These are phyloP conservation scores for Emergomyces orientalis DNA, from an alignment of 2,329 filamentous ascomycete species.

Conservation along the genomic window DNA sequence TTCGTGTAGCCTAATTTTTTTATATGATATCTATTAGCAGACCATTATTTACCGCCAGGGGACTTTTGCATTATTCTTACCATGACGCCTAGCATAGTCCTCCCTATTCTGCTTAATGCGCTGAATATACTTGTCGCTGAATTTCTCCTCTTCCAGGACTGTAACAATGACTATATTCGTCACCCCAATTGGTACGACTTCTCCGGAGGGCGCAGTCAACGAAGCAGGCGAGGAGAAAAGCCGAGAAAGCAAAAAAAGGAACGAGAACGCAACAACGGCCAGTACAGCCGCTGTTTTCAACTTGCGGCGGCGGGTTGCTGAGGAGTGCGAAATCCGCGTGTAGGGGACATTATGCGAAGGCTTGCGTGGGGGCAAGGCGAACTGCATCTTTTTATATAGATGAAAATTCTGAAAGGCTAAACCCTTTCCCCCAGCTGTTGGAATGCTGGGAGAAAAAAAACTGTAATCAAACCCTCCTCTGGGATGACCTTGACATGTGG, in stretches of 20 bases:
- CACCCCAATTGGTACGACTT: conserved; percentile 26
- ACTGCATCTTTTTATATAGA: conserved; percentile 57
- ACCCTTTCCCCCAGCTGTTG: neutral
- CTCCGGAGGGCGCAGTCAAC: conserved; percentile 15
- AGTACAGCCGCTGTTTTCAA: conserved; percentile 51
- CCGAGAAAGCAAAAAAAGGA: conserved; percentile 53
- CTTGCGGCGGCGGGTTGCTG: conserved; percentile 49
- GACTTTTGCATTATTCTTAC: conserved; percentile 41
- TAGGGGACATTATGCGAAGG: conserved; percentile 67
- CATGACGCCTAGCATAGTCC: conserved; percentile 76
- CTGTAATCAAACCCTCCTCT: conserved; percentile 1
- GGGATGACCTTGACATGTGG: neutral
- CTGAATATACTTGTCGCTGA: conserved; percentile 58
- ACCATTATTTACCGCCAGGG: neutral
- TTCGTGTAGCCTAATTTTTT: conserved; percentile 62
- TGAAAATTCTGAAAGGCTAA: neutral
- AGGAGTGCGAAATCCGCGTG: conserved; percentile 38
- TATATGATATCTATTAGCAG: conserved; percentile 9
- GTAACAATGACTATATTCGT: conserved; percentile 70
- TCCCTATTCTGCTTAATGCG: conserved; percentile 72
- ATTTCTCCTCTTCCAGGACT: conserved; percentile 59
- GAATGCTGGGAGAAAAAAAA: conserved; percentile 3
- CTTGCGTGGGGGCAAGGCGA: conserved; percentile 80
- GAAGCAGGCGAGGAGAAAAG: conserved; percentile 26
- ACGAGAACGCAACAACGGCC: conserved; percentile 45